phyloP scores from a whole-genome alignment of 139 green algal genomes.

The Chlorella sp. region DNA sequence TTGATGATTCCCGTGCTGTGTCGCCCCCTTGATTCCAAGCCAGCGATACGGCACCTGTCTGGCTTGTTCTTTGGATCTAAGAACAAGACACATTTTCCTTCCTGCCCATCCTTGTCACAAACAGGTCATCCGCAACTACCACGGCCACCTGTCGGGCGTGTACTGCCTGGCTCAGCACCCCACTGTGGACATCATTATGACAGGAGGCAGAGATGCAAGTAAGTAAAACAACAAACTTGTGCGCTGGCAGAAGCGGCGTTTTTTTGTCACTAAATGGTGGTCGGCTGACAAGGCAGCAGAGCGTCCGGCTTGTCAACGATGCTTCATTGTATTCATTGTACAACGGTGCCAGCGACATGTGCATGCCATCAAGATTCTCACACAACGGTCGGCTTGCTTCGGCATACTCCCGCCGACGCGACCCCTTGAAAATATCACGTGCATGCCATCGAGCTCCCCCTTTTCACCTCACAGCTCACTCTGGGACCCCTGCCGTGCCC shows the following conservation, averaged over 20 bases:
- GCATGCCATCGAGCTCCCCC: too few species aligned
- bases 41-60: too few species aligned
- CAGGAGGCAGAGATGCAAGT: conserved; percentile 85
- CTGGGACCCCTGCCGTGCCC: not conserved
- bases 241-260: too few species aligned
- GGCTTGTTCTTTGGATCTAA: too few species aligned
- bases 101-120: not conserved
- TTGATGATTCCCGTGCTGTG: too few species aligned
- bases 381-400: not conserved
- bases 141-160: conserved; percentile 97
- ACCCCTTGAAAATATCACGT: too few species aligned
- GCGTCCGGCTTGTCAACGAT: not conserved
- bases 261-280: too few species aligned
- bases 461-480: not conserved
- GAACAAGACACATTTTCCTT: not conserved
- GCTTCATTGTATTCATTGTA: not conserved
- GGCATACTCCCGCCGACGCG: too few species aligned
- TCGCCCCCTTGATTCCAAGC: too few species aligned
- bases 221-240: not conserved
- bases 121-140: conserved; percentile 98
- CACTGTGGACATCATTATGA: conserved; percentile 95
- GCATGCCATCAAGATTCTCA: too few species aligned
- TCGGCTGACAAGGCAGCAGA: too few species aligned
- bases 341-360: not conserved
- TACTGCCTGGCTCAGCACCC: conserved; percentile 97